Base-by-base conservation (phyloP, 768 basidiomycete species). In the Lactarius vividus region DNA sequence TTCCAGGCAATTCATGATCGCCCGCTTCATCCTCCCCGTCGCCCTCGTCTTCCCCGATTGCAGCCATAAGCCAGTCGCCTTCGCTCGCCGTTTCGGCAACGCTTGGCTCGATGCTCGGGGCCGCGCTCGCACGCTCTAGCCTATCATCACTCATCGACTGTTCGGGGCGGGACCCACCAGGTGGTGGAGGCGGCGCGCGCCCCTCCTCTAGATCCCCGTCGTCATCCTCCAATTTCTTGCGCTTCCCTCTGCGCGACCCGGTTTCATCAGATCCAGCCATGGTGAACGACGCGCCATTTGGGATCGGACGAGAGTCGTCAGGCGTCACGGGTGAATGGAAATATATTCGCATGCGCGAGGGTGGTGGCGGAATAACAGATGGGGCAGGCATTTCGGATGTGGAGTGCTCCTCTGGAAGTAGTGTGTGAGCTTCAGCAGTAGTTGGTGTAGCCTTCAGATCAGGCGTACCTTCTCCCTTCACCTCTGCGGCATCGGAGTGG, bases 221-320 rank as follows among this genome's bases (percentile, higher is more conserved):
- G 75, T 92, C 91, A 77, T 93, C 92, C 75, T 92, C 92, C 77
- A 91, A 78, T 81, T 94, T 93, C 81, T 93, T 94, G 73, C 91
- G 83, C 77, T 93, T 93, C 66, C 90, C 91, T 75, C 90, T 92
- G 73, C 89, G 84, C 18, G 83, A 77, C 74, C 56, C 49, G 26
- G 72, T 67, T 59, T 88, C 87, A 68, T 86, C 83, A 62, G 78
- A 75, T 67, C 77, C 79, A 74, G 81, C 78, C 70, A 70, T 69
- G 67, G 58, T 70, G 70, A 74, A 76, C 74, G 73, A 81, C 72
- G 84, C 80, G 66, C 82, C 77, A 80, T 86, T 84, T 66, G 88
- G 86, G 74, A 91, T 87, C 28, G 87, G 87, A 74, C 85, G 87
- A 63, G 87, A 83, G 77, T 92, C 91, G 79, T 92, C 91, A 73